These are phyloP conservation scores for Saturnispora galanensis DNA, from an alignment of 805 yeast genomes.

Conservation along the genomic window DNA sequence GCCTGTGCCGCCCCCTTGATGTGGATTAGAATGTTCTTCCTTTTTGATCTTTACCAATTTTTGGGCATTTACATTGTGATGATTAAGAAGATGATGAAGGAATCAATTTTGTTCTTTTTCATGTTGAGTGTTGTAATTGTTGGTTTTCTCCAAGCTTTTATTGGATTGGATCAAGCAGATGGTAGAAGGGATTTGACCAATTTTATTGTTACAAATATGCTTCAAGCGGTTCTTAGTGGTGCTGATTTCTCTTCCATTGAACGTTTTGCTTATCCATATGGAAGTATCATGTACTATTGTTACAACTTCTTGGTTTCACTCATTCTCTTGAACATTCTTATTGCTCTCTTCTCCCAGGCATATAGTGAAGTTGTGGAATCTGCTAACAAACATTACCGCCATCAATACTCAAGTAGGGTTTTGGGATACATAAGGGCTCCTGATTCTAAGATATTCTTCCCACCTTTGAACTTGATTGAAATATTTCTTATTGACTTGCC, in stretches of 20 bases:
- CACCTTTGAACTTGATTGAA: conserved; percentile 76
- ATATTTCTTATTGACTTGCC: conserved; percentile 38
- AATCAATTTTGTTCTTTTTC: conserved; percentile 74
- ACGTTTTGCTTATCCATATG: conserved; percentile 76
- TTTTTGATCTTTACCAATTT: conserved; percentile 68
- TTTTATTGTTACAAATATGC: conserved; percentile 51
- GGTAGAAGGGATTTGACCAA: conserved; percentile 70
- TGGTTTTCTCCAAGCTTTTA: conserved; percentile 80
- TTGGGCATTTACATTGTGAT: conserved; percentile 88
- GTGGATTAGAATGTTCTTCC: conserved; percentile 73
- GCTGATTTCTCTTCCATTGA: conserved; percentile 64
- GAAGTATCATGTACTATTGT: conserved; percentile 64
- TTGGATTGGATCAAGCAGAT: conserved; percentile 82
- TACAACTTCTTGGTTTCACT: conserved; percentile 70
- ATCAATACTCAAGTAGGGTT: conserved; percentile 76
- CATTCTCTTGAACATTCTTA: conserved; percentile 68
- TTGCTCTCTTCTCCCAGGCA: conserved; percentile 80
- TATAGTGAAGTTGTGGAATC: conserved; percentile 72
- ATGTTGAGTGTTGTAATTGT: conserved; percentile 57
- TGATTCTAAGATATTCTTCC: conserved; percentile 73
- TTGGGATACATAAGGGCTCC: conserved; percentile 81
- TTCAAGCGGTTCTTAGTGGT: conserved; percentile 65
- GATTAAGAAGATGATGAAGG: conserved; percentile 77
- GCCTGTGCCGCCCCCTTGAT: conserved; percentile 79
- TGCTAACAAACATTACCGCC: conserved; percentile 78